Evolutionary conservation across 2,329 filamentous ascomycete species (phyloP), one percentile per base, ranked within the genome.

Genomic region (Phoma herbarum): DNA sequence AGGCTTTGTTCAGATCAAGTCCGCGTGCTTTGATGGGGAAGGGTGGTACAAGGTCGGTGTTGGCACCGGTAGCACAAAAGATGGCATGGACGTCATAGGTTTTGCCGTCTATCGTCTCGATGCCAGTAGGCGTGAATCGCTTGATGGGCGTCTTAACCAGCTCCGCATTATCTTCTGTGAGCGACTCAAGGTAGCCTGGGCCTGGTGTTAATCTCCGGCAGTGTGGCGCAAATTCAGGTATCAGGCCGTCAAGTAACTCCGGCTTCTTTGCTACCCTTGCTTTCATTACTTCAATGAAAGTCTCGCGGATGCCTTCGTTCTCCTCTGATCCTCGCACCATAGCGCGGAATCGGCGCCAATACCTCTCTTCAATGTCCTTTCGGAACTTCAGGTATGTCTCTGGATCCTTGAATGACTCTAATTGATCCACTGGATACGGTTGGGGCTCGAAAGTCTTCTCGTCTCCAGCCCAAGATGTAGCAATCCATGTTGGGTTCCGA

Each of bases 1-100:
- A 91, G 1, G 84, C 79, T 9, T 80, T 74, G 11, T 79, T 75
- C 1, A 91, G 77, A 55, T 88, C 82, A 9, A 81, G 73, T 2
- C 83, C 86, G 46, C 82, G 75, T 1, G 85, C 83, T 23, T 80
- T 78, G 62, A 91, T 85, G 0, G 85, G 79, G 62, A 91, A 91
- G 0, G 83, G 83, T 0, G 87, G 87, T 2, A 72, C 72, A 35
- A 75, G 69, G 33, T 73, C 66, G 2, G 72, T 80, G 63, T 89
- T 88, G 9, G 87, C 86, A 1, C 89, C 89, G 0, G 89, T 92
- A 1, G 88, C 86, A 66, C 88, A 91, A 64, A 91, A 66, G 16
- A 81, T 75, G 2, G 79, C 74, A 58, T 82, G 79, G 26, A 80
- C 73, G 0, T 78, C 71, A n/a, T 72, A 72, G 12, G 63, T 61